Conservation (phyloP, 352 stramenopile genomes). For the Phytophthora vignae region DNA sequence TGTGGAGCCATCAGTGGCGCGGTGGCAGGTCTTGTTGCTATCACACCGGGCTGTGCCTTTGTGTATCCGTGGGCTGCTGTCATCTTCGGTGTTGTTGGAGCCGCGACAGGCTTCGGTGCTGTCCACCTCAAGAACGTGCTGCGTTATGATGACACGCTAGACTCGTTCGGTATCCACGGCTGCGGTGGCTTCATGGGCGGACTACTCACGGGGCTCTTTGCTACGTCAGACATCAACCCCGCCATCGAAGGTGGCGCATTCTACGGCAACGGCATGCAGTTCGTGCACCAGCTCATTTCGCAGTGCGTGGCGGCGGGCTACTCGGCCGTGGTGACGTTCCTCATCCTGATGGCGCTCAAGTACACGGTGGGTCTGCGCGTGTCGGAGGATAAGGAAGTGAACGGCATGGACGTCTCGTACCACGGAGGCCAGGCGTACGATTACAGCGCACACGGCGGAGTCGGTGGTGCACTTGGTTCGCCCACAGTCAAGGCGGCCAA, state of each 20-base stretch:
- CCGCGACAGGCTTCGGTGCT: conserved; percentile 54
- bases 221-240: conserved; percentile 56
- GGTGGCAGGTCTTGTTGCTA: conserved; percentile 69
- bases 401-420: conserved; percentile 76
- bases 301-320: conserved; percentile 66
- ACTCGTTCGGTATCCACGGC: conserved; percentile 81
- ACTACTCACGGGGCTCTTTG: conserved; percentile 75
- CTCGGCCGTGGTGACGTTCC: conserved; percentile 68
- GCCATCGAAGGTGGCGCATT: conserved; percentile 57
- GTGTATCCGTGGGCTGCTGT: conserved; percentile 73
- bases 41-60: conserved; percentile 76
- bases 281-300: conserved; percentile 62
- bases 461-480: background rate
- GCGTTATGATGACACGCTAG: conserved; percentile 81
- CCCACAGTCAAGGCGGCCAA: conserved; percentile 25
- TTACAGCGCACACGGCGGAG: conserved; percentile 38
- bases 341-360: conserved; percentile 78
- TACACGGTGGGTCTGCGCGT: conserved; percentile 74
- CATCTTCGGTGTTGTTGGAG: conserved; percentile 75
- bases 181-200: conserved; percentile 73
- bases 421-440: conserved; percentile 70
- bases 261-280: conserved; percentile 54
- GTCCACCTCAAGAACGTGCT: conserved; percentile 70
- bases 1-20: conserved; percentile 69
- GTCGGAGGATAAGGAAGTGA: conserved; percentile 77